Conservation (phyloP, 495 filamentous ascomycete species). For the Neurospora sp. region DNA sequence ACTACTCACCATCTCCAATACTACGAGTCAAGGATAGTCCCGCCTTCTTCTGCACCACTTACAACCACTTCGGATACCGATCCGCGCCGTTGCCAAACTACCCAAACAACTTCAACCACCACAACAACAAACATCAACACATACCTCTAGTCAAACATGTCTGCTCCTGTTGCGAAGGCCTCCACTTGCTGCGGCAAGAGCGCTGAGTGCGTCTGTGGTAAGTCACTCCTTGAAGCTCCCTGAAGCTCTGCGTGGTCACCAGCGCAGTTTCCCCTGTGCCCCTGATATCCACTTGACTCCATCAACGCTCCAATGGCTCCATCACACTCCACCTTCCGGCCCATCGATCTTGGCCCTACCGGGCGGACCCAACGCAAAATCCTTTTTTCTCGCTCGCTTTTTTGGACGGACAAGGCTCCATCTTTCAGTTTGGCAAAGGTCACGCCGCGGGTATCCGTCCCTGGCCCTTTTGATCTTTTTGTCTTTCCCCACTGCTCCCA, state of each 20-base stretch:
- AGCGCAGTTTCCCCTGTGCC: background rate
- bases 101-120: background rate
- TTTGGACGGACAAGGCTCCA: background rate
- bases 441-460: background rate
- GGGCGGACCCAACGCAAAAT: background rate
- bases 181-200: slow-evolving; percentile 44
- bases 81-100: background rate
- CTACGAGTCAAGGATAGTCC: background rate
- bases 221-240: slow-evolving; percentile 5
- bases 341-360: background rate
- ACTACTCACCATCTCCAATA: background rate
- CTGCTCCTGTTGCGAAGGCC: slow-evolving; percentile 14
- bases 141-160: slow-evolving; percentile 9
- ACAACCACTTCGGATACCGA: background rate
- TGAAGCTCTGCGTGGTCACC: background rate
- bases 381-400: background rate
- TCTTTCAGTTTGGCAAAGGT: background rate
- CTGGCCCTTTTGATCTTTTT: background rate
- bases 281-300: background rate
- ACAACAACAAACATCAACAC: background rate
- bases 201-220: slow-evolving; percentile 41
- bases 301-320: background rate
- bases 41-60: background rate
- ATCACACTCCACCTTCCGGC: background rate
- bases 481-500: background rate